A percentile compares a stretch with the other conserved stretches of the same genome.
Conservation (phyloP, 495 filamentous ascomycete genomes). For the Podospora conica region DNA sequence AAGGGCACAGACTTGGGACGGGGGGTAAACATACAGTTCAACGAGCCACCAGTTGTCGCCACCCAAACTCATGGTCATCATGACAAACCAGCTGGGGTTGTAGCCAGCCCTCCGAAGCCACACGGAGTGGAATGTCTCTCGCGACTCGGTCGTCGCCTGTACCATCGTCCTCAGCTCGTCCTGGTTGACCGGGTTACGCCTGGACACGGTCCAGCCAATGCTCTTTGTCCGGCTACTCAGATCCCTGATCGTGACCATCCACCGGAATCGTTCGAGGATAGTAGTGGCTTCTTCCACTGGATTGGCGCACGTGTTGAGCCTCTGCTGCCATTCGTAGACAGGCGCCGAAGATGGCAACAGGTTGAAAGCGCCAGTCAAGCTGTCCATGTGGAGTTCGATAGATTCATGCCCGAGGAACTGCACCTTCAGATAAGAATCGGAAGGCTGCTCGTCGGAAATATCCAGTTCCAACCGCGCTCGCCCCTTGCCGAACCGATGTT, state of each 20-base stretch:
- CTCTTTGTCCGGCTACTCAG: constrained; percentile 53
- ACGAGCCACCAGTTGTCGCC: constrained; percentile 75
- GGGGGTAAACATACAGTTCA: constrained; percentile 45
- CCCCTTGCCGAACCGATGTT: constrained; percentile 51
- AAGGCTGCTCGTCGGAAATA: constrained; percentile 53
- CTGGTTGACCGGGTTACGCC: constrained; percentile 46
- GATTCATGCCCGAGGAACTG: constrained; percentile 56
- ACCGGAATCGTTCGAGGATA: constrained; percentile 53
- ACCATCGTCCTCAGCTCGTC: constrained; percentile 58
- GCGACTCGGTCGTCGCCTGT: constrained; percentile 29
- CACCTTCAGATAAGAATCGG: constrained; percentile 58
- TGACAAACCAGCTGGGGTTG: constrained; percentile 60
- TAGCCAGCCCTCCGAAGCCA: constrained; percentile 62
- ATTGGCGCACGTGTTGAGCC: constrained; percentile 48
- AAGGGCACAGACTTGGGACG: constrained; percentile 3
- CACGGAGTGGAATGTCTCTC: constrained; percentile 50
- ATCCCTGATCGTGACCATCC: constrained; percentile 53
- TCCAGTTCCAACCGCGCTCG: constrained; percentile 49
- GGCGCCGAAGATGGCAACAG: constrained; percentile 40
- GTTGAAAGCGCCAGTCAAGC: constrained; percentile 55
- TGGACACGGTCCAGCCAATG: constrained; percentile 52
- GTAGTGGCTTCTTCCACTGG: constrained; percentile 48
- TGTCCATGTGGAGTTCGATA: constrained; percentile 60
- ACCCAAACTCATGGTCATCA: constrained; percentile 61
- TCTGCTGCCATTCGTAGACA: constrained; percentile 38